Conservation (phyloP, 352 stramenopile genomes). For the Elongisporangium senticosum region DNA sequence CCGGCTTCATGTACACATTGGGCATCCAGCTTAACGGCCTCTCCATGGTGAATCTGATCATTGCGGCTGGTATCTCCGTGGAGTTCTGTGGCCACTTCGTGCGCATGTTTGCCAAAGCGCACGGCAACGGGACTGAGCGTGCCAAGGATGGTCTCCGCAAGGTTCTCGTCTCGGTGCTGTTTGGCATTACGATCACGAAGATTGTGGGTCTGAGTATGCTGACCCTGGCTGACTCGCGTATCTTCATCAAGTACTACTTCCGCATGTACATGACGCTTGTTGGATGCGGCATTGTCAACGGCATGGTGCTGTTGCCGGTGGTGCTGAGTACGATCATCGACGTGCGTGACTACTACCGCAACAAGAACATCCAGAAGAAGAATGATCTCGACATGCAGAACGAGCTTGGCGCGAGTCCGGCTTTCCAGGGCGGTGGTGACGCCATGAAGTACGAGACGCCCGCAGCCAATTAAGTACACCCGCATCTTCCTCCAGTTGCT, state of each 20-base stretch:
- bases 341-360: slow-evolving; percentile 32
- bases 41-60: slow-evolving; percentile 83
- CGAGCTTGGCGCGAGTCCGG: too few relatives aligned
- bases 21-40: slow-evolving; percentile 78
- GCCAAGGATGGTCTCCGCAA: slow-evolving; percentile 40
- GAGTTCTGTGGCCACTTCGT: slow-evolving; percentile 83
- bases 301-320: slow-evolving; percentile 56
- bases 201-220: slow-evolving; percentile 27
- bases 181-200: slow-evolving; percentile 47
- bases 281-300: slow-evolving; percentile 73
- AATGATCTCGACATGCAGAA: too few relatives aligned
- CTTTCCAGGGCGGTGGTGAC: background rate
- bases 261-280: slow-evolving; percentile 87
- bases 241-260: slow-evolving; percentile 91
- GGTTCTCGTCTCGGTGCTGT: slow-evolving; percentile 71
- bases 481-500: too few relatives aligned
- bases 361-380: slow-evolving; percentile 21
- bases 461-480: too few relatives aligned
- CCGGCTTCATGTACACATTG: slow-evolving; percentile 52
- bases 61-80: slow-evolving; percentile 71
- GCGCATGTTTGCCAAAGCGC: slow-evolving; percentile 54
- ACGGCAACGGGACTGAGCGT: slow-evolving; percentile 30
- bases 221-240: slow-evolving; percentile 52
- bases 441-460: too few relatives aligned
- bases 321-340: slow-evolving; percentile 50